These are phyloP conservation scores for Hordeum pubiflorum DNA, from an alignment of 202 grass and related monocot species.

Conservation along the genomic window DNA sequence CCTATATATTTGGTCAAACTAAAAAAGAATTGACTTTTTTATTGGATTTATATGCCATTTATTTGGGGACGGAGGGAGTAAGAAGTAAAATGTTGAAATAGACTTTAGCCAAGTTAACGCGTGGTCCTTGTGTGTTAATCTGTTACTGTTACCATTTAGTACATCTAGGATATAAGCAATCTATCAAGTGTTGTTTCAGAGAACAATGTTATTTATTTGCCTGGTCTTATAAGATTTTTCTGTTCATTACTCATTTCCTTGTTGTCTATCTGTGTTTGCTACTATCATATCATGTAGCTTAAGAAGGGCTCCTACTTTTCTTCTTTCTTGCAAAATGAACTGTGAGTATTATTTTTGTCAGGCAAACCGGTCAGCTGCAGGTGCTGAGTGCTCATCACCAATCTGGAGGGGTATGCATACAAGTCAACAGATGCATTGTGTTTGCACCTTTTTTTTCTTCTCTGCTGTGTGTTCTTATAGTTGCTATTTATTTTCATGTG, in stretches of 20 bases:
- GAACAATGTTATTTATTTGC: background rate
- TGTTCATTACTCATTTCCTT: background rate
- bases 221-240: background rate
- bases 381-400: conserved; percentile 92
- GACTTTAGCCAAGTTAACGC: background rate
- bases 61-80: no score
- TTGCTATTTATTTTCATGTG: conserved; percentile 9
- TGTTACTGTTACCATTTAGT: background rate
- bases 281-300: background rate
- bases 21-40: no score
- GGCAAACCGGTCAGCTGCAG: conserved; percentile 89
- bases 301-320: background rate
- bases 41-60: no score
- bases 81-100: background rate
- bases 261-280: background rate
- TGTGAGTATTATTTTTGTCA: conserved; percentile 34
- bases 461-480: background rate
- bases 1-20: no score
- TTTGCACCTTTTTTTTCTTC: background rate
- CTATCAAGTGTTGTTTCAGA: background rate
- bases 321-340: background rate
- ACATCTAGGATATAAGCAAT: background rate
- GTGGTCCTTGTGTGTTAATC: background rate
- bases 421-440: background rate
- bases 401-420: conserved; percentile 81